Evolutionary conservation across 139 green algal genomes (phyloP).

Genomic region (Micractinium conductrix): DNA sequence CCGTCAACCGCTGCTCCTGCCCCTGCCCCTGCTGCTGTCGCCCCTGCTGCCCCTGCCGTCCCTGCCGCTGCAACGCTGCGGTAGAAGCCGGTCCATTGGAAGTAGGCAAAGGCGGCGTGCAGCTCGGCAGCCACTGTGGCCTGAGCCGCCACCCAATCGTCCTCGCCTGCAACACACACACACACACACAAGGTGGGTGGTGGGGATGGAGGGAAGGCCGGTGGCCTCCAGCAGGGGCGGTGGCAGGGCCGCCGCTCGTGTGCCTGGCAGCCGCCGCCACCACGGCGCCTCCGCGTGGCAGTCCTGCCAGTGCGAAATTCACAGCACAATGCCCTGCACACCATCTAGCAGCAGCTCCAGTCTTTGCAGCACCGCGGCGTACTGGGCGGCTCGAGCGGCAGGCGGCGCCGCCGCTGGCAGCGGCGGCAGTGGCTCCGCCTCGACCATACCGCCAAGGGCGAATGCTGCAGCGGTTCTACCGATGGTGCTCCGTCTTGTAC

Average conservation of each 20-base stretch:
- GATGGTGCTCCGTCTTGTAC: too few species aligned
- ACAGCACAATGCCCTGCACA: background rate
- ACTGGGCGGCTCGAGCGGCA: background rate
- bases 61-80: background rate
- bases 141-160: conserved; percentile 63
- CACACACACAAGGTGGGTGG: too few species aligned
- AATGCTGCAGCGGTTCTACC: too few species aligned
- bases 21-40: background rate
- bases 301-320: too few species aligned
- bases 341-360: conserved; percentile 27
- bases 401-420: background rate
- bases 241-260: too few species aligned
- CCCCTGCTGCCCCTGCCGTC: background rate
- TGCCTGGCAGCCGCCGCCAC: too few species aligned
- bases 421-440: conserved; percentile 5
- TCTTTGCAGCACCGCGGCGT: background rate
- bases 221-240: too few species aligned
- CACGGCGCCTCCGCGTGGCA: too few species aligned
- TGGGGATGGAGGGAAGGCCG: too few species aligned
- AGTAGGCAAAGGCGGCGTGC: conserved; percentile 64
- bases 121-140: conserved; percentile 56
- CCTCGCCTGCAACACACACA: conserved; percentile 55
- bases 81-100: conserved; percentile 61
- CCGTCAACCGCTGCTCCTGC: background rate
- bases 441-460: conserved; percentile 29